Evolutionary conservation across 1,284 basidiomycete genomes (phyloP), one percentile per base, ranked within the genome.

Genomic region (Phlebopus sp.): DNA sequence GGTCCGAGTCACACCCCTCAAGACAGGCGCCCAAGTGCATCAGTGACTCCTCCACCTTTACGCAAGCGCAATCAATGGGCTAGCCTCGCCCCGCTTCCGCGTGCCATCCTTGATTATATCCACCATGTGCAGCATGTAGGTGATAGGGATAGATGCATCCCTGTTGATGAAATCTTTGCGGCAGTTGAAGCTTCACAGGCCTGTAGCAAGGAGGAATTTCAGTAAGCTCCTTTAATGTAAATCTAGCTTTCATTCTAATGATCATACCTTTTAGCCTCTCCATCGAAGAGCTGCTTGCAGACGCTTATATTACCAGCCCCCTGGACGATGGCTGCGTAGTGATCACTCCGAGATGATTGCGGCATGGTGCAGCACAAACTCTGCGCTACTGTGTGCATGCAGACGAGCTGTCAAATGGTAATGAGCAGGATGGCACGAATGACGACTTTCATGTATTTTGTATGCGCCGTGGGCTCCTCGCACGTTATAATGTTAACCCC

Each of bases 251-350:
- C 17, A 25, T 19, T 2, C 18, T 60, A 18, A 56, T 37, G 18
- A 8, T 19, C 37, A 25, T 14, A 1, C 15, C 18, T 23, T 43
- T 21, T 3, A 67, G 61, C 10, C 19, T 41, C 44, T 52, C 63
- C 23, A 5, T 66, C 11, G 49, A 63, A 30, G 23, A 30, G 30
- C 34, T 64, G 4, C 42, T 64, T 14, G 57, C 44, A 35, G 66
- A 64, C 35, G 66, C 60, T 34, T 68, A 64, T 32, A 51, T 64
- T 23, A 66, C 67, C 23, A 64, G 55, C 27, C 66, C 59, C 23
- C 59, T 64, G 21, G 66, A 64, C 49, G 53, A 64, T 46, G 62
- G 40, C 1, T 42, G 55, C 50, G 58, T 69, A 10, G 42, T 67
- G 15, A 45, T 67, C n/a, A 64, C 62, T 30, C 66, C 62, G 25